Evolutionary conservation across 2,329 filamentous ascomycete genomes (phyloP).

Genomic region (Tolypocladium sp.): DNA sequence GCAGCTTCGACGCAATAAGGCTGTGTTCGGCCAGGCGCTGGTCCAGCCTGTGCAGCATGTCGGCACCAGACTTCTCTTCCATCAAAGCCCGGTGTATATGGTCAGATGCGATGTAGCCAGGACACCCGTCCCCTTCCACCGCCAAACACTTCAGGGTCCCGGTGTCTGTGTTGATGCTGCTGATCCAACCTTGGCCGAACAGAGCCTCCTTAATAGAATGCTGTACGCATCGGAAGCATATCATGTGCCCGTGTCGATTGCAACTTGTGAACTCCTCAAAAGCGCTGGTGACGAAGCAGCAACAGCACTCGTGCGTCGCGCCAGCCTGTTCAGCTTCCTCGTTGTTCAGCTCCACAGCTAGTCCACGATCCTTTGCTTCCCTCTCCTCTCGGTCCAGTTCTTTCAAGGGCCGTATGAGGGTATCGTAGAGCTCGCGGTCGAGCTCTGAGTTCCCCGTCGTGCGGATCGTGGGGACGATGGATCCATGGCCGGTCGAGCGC

Average conservation of each 20-base stretch:
- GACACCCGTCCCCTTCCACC: conserved; percentile 59
- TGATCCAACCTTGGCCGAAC: conserved; percentile 86
- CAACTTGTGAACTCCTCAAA: conserved; percentile 73
- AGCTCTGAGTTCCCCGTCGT: conserved; percentile 57
- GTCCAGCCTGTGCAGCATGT: conserved; percentile 68
- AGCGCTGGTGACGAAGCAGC: conserved; percentile 62
- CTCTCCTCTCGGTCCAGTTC: conserved; percentile 30
- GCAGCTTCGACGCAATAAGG: conserved; percentile 62
- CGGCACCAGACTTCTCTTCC: conserved; percentile 58
- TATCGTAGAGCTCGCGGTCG: conserved; percentile 50
- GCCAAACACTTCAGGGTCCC: conserved; percentile 81
- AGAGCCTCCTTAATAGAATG: conserved; percentile 77
- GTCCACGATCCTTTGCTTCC: conserved; percentile 39
- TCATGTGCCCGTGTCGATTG: conserved; percentile 56
- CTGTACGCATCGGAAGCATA: conserved; percentile 77
- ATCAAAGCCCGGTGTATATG: conserved; percentile 66
- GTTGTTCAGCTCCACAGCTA: conserved; percentile 46
- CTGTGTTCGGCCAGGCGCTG: conserved; percentile 69
- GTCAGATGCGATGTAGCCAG: conserved; percentile 60
- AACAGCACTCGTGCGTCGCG: conserved; percentile 61
- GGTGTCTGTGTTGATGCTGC: conserved; percentile 62
- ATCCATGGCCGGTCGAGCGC: conserved; percentile 46
- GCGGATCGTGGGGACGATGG: conserved; percentile 51
- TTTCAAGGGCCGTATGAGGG: conserved; percentile 47
- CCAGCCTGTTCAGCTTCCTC: conserved; percentile 49